Conservation (phyloP, 306 rosid species). For the Vigna radiata region DNA sequence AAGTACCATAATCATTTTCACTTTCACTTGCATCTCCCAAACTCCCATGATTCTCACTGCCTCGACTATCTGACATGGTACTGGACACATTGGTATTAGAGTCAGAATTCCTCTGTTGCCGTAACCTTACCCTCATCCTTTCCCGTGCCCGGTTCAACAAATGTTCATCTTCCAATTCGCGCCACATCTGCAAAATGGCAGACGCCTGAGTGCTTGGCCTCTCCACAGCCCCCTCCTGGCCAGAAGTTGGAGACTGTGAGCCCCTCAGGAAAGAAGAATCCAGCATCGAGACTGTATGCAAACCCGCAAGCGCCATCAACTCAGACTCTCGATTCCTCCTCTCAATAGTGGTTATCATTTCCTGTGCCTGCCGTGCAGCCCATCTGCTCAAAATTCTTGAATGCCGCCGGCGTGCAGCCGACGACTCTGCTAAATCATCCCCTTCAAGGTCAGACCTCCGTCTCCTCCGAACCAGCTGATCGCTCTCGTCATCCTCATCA, state of each 20-base stretch:
- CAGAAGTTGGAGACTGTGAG: constrained; percentile 88
- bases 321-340: constrained; percentile 97
- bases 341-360: constrained; percentile 98
- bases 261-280: constrained; percentile 96
- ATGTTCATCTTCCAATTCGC: constrained; percentile 98
- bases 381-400: constrained; percentile 89
- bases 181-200: constrained; percentile 95
- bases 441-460: constrained; percentile 95
- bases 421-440: constrained; percentile 92
- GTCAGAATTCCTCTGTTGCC: constrained; percentile 76
- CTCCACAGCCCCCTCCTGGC: constrained; percentile 89
- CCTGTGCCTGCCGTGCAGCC: constrained; percentile 99
- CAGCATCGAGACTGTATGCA: constrained; percentile 95
- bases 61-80: constrained; percentile 77
- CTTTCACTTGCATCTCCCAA: constrained; percentile 94
- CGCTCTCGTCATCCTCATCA: constrained; percentile 87
- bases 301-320: constrained; percentile 93
- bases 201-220: constrained; percentile 94
- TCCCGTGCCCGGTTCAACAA: constrained; percentile 81
- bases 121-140: constrained; percentile 89
- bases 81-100: constrained; percentile 74
- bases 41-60: constrained; percentile 86
- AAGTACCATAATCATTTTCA: constrained; percentile 87
- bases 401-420: constrained; percentile 86
- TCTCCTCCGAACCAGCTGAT: constrained; percentile 91